Evolutionary conservation across 257 asterid genomes (phyloP), one percentile per base, ranked within the genome.

Genomic region (Orobanche coerulescens): DNA sequence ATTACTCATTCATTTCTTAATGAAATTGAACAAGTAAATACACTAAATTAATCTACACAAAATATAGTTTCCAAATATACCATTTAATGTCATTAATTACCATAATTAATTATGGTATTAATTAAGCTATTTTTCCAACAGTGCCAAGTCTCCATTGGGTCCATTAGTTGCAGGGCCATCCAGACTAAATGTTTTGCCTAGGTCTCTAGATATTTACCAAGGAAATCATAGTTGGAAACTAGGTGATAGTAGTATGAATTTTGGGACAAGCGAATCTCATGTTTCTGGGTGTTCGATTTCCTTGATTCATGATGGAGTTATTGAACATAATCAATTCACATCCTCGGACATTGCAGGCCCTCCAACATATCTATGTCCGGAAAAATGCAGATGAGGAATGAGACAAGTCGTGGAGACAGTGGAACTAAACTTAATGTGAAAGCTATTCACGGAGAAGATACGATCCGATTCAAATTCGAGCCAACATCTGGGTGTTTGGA

Each of bases 381-480:
- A 22, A 65, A 16, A 31, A 44, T 73, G 25, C 65, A 56, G 13
- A 8, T 44, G 10, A 76, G 47, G 56, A 22, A 16, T 5, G 72
- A 66, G 25, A 14, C 68, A 20, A 58, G 23, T 42, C 62, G 1
- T 61, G 80, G 62, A 19, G 83, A 70, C 9, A 53, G 70, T 42
- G 74, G 75, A 16, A 39, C 78, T 20, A 83, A 64, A 66, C 78
- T 88, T 19, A 74, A 80, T 0, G 72, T 78, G 23, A 86, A 88
- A 76, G 90, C 88, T 43, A 72, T 75, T 5, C 79, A 82, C 47
- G 73, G 74, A 46, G 90, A 75, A 49, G 82, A 88, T 14, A 81
- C 74, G 0, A 61, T 82, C n/a, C 78, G 96, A 10, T 88, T 86
- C 33, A 88, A 86, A 26, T 81, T 82, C 33, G 83, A 78, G 30